Evolutionary conservation across 1,284 basidiomycete genomes (phyloP).

Genomic region (Apiotrichum sp.): DNA sequence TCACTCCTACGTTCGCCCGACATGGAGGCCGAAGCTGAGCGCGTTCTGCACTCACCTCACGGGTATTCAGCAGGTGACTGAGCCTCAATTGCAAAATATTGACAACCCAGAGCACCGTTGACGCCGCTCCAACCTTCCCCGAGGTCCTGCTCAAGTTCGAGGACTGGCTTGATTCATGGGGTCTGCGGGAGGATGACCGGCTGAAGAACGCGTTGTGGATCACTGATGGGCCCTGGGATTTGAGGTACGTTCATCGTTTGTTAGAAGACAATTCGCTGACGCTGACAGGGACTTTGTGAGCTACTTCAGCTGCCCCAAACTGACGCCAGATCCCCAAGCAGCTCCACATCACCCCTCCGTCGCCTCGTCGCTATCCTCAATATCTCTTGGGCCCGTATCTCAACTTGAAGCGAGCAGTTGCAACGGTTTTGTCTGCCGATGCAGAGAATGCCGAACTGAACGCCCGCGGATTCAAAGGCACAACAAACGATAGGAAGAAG

Average conservation of each 20-base stretch:
- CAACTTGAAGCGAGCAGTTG: conserved; percentile 43
- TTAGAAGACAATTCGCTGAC: conserved; percentile 7
- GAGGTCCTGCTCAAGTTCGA: conserved; percentile 61
- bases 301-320: background rate
- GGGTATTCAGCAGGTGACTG: conserved; percentile 76
- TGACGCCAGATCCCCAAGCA: conserved; percentile 42
- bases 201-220: conserved; percentile 49
- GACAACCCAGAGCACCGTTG: conserved; percentile 62
- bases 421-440: conserved; percentile 37
- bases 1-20: conserved; percentile 79
- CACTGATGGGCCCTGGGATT: conserved; percentile 50
- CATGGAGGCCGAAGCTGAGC: conserved; percentile 73
- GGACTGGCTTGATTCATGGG: conserved; percentile 57
- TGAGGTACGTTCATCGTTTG: conserved; percentile 30
- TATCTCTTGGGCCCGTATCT: conserved; percentile 43
- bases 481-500: conserved; percentile 16
- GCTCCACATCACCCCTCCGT: conserved; percentile 41
- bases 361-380: conserved; percentile 26
- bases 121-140: conserved; percentile 68
- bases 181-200: conserved; percentile 41
- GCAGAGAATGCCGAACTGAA: background rate
- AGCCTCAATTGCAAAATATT: too few relatives aligned
- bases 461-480: background rate
- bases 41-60: conserved; percentile 81
- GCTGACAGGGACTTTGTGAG: conserved; percentile 33